Conservation (phyloP, 2,329 filamentous ascomycete genomes). For the Ceratocystis variospora region DNA sequence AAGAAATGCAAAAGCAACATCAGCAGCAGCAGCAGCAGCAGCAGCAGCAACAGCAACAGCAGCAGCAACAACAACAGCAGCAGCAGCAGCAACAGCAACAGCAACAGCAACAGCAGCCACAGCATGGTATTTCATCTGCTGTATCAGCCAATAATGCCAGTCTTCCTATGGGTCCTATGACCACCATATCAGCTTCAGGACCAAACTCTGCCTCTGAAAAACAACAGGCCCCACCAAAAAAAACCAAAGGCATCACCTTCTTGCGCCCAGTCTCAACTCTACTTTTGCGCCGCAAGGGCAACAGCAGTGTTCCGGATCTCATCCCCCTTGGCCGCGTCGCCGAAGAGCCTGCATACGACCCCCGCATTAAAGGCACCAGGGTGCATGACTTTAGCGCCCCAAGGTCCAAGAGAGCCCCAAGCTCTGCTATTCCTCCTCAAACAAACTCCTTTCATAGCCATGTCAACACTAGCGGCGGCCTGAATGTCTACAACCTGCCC, state of each 20-base stretch:
- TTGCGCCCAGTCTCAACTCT: conserved; percentile 46
- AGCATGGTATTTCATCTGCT: background rate
- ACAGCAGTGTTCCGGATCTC: conserved; percentile 35
- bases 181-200: conserved; percentile 21
- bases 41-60: conserved; percentile 20
- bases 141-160: background rate
- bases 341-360: conserved; percentile 43
- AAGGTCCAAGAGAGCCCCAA: conserved; percentile 27
- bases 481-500: background rate
- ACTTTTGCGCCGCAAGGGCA: conserved; percentile 42
- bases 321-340: conserved; percentile 28
- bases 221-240: conserved; percentile 28
- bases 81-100: background rate
- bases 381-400: conserved; percentile 55
- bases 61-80: conserved; percentile 1
- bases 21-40: conserved; percentile 19
- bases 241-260: conserved; percentile 42
- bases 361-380: conserved; percentile 48
- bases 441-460: background rate
- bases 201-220: conserved; percentile 28
- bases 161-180: background rate
- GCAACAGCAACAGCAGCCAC: conserved; percentile 19
- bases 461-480: background rate
- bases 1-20: conserved; percentile 21
- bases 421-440: conserved; percentile 14